These are phyloP conservation scores for Dryas alaskensis DNA, from an alignment of 306 rosid genomes.

Conservation along the genomic window DNA sequence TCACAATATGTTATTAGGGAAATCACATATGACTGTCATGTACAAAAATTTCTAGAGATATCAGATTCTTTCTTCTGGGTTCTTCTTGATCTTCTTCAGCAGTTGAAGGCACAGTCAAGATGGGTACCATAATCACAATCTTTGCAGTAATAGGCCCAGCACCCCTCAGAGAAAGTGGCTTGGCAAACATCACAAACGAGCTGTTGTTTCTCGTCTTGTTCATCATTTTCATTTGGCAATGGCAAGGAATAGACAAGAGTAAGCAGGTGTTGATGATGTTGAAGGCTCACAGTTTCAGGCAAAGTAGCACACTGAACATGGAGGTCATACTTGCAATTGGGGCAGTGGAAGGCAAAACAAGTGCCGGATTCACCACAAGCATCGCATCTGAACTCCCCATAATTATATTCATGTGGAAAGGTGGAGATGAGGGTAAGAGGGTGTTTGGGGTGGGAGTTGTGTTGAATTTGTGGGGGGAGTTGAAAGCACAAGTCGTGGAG, in stretches of 20 bases:
- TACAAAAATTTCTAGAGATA: too few species aligned
- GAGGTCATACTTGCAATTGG: slow-evolving; percentile 7
- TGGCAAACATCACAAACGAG: neutral
- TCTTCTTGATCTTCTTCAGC: neutral
- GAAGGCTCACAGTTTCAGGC: slow-evolving; percentile 11
- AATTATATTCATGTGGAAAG: neutral
- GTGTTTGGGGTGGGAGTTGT: slow-evolving; percentile 26
- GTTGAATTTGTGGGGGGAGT: slow-evolving; percentile 22
- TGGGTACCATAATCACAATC: slow-evolving; percentile 17
- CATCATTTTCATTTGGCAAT: neutral
- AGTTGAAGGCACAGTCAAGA: slow-evolving; percentile 18
- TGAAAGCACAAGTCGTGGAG: slow-evolving; percentile 29
- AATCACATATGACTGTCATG: too few species aligned
- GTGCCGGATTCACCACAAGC: slow-evolving; percentile 21
- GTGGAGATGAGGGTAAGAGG: slow-evolving; percentile 17
- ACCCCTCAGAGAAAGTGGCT: neutral
- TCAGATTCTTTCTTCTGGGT: too few species aligned
- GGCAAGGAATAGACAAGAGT: slow-evolving; percentile 5
- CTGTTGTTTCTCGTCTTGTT: neutral
- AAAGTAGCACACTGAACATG: slow-evolving; percentile 24
- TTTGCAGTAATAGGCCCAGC: slow-evolving; percentile 26
- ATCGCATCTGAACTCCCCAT: slow-evolving; percentile 10
- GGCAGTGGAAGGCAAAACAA: slow-evolving; percentile 18
- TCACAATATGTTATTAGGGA: too few species aligned
- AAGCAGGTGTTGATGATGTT: slow-evolving; percentile 12